Evolutionary conservation across 441 rosid species (phyloP).

Genomic region (Sinapis alba): DNA sequence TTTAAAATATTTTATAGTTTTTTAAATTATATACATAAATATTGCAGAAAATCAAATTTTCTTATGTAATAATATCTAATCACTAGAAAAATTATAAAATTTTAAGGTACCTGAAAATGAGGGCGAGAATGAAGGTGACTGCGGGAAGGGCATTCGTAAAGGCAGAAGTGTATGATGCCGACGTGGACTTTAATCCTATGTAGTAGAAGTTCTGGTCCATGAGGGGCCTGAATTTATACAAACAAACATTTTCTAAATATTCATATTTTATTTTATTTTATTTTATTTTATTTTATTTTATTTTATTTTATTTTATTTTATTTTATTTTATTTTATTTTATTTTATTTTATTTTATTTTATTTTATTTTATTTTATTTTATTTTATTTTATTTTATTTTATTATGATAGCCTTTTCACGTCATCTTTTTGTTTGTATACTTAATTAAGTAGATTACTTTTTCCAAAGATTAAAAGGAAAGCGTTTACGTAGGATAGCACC

Average conservation of each 20-base stretch:
- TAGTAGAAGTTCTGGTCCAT: constrained; percentile 81
- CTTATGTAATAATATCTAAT: neutral
- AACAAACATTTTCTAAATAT: neutral
- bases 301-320: neutral
- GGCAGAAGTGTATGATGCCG: constrained; percentile 89
- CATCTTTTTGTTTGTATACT: constrained; percentile 28
- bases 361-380: too few relatives aligned
- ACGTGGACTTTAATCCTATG: constrained; percentile 79
- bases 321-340: too few relatives aligned
- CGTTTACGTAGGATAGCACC: constrained; percentile 33
- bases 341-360: too few relatives aligned
- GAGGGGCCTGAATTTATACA: constrained; percentile 68
- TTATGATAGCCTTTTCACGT: constrained; percentile 18
- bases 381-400: neutral
- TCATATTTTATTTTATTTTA: too few relatives aligned
- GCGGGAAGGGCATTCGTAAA: constrained; percentile 78
- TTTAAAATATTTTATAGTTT: neutral
- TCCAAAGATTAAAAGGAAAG: constrained; percentile 25
- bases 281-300: neutral
- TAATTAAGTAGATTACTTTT: constrained; percentile 32
- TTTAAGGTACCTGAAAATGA: constrained; percentile 65
- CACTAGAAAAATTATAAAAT: neutral
- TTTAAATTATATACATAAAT: neutral
- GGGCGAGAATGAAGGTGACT: constrained; percentile 78
- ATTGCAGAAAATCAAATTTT: neutral